Base-by-base conservation (phyloP, 306 rosid genomes). In the Trifolium pratense region DNA sequence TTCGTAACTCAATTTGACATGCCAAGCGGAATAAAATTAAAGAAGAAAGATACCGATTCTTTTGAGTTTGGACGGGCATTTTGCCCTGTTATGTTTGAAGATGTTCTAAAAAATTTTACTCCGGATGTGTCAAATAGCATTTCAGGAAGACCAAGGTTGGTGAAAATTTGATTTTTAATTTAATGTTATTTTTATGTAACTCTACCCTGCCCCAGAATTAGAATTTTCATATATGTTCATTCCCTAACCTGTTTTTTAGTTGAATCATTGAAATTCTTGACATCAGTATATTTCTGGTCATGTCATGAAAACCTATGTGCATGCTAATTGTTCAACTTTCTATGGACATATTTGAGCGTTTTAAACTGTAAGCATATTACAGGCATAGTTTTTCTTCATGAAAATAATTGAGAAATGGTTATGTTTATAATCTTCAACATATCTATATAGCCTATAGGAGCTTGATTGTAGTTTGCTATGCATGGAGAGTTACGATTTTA, bases 111-210 rank as follows among this genome's bases (percentile, higher is more conserved):
- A 74, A 80, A 45, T 7, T 91, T 95, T 79, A 83, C 96, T 32
- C 97, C 97, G 1, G 97, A 91, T 75, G 77, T 95, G 69, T 81
- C 89, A 58, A 78, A 86, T 62, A 80, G 85, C 78, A 75, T 88
- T 46, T 82, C 88, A 18, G 90, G 99, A 78, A 84, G 97, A 79
- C 92, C 96, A 84, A 95, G 99, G 99, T 95, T 80, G 83, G 90
- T 85, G 42, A 62, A 34, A 16, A 29, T 62, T 60, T 51, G 17
- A 1, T 39, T 80, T 66, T 18, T 66, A 29, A 17, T 7, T 23
- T 43, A 16, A 0, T 55, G 9, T 37, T 17, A 21, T 25, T 57
- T 15, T n/a, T 9, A 3, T 13, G 65, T 66, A 16, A 7, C 37
- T 43, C 39, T 58, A 26, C 36, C 60, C 18, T 18, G n/a, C 18